phyloP scores from a whole-genome alignment of 108 stramenopile species.

The Asterionellopsis glacialis region DNA sequence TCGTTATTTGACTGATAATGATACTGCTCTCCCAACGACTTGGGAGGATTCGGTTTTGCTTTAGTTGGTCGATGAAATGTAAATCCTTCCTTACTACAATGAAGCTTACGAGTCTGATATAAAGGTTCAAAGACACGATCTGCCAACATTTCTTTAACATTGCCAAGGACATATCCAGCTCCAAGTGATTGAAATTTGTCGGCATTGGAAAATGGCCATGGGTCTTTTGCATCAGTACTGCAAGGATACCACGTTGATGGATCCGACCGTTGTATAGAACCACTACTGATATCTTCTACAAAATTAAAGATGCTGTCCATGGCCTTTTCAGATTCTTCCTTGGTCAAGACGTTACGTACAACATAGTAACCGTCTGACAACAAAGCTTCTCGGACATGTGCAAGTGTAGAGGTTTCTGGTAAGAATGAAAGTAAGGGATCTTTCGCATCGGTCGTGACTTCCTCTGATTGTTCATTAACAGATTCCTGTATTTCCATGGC shows the following conservation, averaged over 20 bases:
- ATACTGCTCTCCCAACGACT: constrained; percentile 22
- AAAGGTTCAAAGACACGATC: constrained; percentile 56
- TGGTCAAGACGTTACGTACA: constrained; percentile 26
- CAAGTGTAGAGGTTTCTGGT: background rate
- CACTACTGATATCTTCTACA: constrained; percentile 46
- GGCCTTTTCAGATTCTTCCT: constrained; percentile 33
- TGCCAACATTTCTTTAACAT: constrained; percentile 47
- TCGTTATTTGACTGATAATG: constrained; percentile 32
- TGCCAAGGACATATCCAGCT: constrained; percentile 53
- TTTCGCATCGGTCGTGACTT: too few species aligned
- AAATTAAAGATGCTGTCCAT: constrained; percentile 45
- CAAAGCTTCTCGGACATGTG: constrained; percentile 18
- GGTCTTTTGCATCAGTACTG: constrained; percentile 14
- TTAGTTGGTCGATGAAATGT: constrained; percentile 33
- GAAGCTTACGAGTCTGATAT: constrained; percentile 40
- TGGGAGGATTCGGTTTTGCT: background rate
- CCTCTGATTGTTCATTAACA: too few species aligned
- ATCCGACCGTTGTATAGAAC: constrained; percentile 23
- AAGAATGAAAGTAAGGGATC: constrained; percentile 1
- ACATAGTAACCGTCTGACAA: constrained; percentile 30
- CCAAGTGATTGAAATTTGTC: constrained; percentile 50
- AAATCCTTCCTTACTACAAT: constrained; percentile 68
- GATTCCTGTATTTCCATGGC: too few species aligned
- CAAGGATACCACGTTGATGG: constrained; percentile 33
- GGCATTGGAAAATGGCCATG: constrained; percentile 38